Conservation (phyloP, 176 grass and related monocot genomes). For the Carex parvula region DNA sequence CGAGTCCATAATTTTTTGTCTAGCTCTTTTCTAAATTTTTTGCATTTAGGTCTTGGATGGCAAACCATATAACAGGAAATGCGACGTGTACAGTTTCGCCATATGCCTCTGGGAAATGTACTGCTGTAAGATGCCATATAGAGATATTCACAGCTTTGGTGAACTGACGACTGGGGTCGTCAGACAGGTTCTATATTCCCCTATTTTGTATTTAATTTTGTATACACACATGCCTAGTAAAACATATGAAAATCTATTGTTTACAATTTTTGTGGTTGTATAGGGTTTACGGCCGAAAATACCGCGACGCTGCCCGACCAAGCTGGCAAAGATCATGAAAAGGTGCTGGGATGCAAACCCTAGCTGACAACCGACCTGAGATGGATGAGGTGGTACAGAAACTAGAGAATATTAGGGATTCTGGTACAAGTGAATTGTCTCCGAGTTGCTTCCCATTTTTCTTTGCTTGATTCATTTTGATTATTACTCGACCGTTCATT, state of each 20-base stretch:
- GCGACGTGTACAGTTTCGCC: conserved; percentile 86
- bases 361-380: conserved; percentile 64
- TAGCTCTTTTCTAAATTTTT: neutral
- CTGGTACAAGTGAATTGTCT: neutral
- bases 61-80: conserved; percentile 73
- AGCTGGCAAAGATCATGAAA: conserved; percentile 60
- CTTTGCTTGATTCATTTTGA: neutral
- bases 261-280: neutral
- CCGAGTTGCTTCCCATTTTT: neutral
- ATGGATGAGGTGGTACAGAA: conserved; percentile 72
- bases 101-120: conserved; percentile 88
- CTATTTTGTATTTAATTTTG: neutral
- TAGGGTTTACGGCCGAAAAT: conserved; percentile 78
- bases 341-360: conserved; percentile 77
- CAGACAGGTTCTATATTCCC: conserved; percentile 38
- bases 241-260: neutral
- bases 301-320: conserved; percentile 54
- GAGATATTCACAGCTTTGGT: conserved; percentile 47
- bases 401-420: conserved; percentile 41
- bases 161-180: conserved; percentile 76
- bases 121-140: conserved; percentile 86
- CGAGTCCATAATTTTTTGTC: neutral
- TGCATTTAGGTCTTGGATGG: conserved; percentile 51
- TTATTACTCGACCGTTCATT: neutral
- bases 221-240: neutral